Conservation (phyloP, 768 basidiomycete species). For the Rhodotorula diobovata region DNA sequence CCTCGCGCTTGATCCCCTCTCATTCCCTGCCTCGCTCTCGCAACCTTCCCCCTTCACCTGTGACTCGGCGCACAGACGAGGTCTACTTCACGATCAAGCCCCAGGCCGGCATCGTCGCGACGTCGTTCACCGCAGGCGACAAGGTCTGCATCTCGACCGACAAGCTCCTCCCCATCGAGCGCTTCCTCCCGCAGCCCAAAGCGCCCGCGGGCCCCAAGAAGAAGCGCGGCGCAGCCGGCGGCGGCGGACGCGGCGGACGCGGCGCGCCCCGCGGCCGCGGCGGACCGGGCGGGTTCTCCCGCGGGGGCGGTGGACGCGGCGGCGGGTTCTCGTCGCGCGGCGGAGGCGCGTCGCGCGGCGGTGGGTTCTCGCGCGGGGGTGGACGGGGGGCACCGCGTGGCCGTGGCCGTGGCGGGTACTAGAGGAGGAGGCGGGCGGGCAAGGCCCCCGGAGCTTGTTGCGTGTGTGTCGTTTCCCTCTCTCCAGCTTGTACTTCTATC, state of each 20-base stretch:
- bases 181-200: slow-evolving; percentile 96
- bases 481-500: neutral
- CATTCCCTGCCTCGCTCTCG: neutral
- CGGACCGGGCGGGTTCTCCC: slow-evolving; percentile 50
- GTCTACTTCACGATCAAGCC: slow-evolving; percentile 98
- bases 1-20: neutral
- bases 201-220: slow-evolving; percentile 42
- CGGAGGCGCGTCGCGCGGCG: slow-evolving; percentile 43
- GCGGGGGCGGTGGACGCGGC: slow-evolving; percentile 47
- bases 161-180: slow-evolving; percentile 89
- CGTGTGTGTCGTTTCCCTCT: neutral
- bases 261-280: slow-evolving; percentile 33
- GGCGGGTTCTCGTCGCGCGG: slow-evolving; percentile 26
- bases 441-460: neutral
- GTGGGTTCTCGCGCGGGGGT: slow-evolving; percentile 29
- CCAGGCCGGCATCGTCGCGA: slow-evolving; percentile 90
- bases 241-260: slow-evolving; percentile 49
- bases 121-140: slow-evolving; percentile 93
- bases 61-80: slow-evolving; percentile 51
- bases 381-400: slow-evolving; percentile 13
- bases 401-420: slow-evolving; percentile 43
- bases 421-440: neutral
- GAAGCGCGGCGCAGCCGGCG: slow-evolving; percentile 48
- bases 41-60: neutral
- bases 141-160: slow-evolving; percentile 97